Base-by-base conservation (phyloP, 2,329 filamentous ascomycete genomes). In the Arthrobotrys sphaeroides region DNA sequence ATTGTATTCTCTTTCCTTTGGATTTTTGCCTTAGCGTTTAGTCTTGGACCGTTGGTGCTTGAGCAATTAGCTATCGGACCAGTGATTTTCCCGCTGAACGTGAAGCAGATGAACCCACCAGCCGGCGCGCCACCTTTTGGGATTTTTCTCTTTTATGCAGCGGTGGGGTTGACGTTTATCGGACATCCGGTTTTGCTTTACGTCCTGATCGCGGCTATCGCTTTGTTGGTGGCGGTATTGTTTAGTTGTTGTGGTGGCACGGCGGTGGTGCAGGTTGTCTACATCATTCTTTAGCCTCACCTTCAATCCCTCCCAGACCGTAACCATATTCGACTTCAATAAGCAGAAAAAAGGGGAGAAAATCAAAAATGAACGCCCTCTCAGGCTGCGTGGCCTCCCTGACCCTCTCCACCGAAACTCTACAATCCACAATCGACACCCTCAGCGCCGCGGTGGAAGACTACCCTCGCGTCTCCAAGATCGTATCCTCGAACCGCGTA, bases 401-500 rank as follows among this genome's bases (percentile, higher is more conserved):
- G 20, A 87, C 87, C 80, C 84, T 84, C 53, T 89, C 88, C n/a
- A 86, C 89, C 77, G 84, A 85, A 73, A 87, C 86, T 79, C 87
- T 90, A 79, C 85, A 88, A 70, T 87, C 87, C 4, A 88, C 88
- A 10, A 88, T 89, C 42, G 81, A 86, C 83, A 79, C 87, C 86
- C 43, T 84, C 82, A 3, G 81, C 83, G 3, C 85, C 84, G 7
- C 83, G 80, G 79, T 88, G 86, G 13, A 82, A 33, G 88, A 90
- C 80, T 24, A 79, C 81, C 87, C 88, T 1, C 0, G 88, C 9
- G 84, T 89, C 0, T 80, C 84, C 47, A 84, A 83, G 69, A 86
- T 89, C 40, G 84, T 90, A 59, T 88, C 88, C 81, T 85, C 85
- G 6, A 85, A 88, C 36, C 84, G 88, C 69, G 87, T 88, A 83